Evolutionary conservation across 129 eudicot genomes (phyloP), one percentile per base, ranked within the genome.

Genomic region (Flaveria robusta): DNA sequence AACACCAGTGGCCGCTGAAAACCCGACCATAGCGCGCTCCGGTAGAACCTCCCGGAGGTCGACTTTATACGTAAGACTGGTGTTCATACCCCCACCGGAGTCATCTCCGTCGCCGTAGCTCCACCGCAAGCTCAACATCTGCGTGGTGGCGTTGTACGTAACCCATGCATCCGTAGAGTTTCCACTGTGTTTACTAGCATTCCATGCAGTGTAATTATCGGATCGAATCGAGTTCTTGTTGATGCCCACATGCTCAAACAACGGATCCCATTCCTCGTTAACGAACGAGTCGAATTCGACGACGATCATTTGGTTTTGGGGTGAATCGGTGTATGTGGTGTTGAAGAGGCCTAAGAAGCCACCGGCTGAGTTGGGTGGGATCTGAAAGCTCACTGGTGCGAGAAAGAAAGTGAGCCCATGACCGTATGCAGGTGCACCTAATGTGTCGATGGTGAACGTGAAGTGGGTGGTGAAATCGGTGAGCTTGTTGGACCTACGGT

Each of bases 291-390:
- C 90, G 24, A 88, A 88, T 77, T 88, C 94, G 14, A 89, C 76
- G 0, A 75, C 72, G 7, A 89, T 73, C 63, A 89, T 81, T 9
- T 75, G 83, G 67, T 78, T 74, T 46, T 24, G n/a, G 27, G 87
- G 29, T 2, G 84, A 74, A 54, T 71, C 80, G 3, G 67, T 76
- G 67, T 72, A 77, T 34, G 83, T 71, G 23, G 81, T 69, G 29
- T 79, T 80, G 20, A 88, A 86, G 0, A 88, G 85, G 31, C 90
- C 93, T 47, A 88, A 26, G 70, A 75, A 85, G 31, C 90, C 93
- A 58, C 88, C 88, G 11, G 72, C 75, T 12, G 93, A 86, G 74
- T 85, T 85, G 31, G 81, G 83, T 62, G 86, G 93, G 39, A 79
- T 79, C 67, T 78, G 90, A 50, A 76, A 83, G 34, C 55, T 85